These are phyloP conservation scores for Laetiporus sulphureus DNA, from an alignment of 1,284 basidiomycete species.

Conservation along the genomic window DNA sequence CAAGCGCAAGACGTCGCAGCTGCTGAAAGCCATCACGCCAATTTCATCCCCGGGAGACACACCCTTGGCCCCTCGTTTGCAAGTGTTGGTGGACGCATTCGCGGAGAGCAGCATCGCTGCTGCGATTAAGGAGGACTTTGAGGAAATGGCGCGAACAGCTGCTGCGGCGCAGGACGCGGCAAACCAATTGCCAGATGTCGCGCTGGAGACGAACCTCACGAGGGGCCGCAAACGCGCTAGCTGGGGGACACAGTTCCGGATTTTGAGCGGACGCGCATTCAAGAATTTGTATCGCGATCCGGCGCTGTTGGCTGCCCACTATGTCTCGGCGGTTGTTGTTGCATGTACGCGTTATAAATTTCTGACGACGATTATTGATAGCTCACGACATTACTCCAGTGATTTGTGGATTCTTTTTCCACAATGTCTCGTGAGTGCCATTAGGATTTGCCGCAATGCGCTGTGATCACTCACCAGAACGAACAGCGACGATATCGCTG, in stretches of 20 bases:
- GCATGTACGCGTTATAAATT: conserved; percentile 54
- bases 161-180: conserved; percentile 23
- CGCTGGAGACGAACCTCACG: conserved; percentile 59
- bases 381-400: conserved; percentile 33
- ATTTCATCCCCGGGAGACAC: conserved; percentile 27
- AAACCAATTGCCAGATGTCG: conserved; percentile 55
- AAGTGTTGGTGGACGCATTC: conserved; percentile 71
- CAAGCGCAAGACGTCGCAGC: conserved; percentile 70
- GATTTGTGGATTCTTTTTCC: conserved; percentile 79
- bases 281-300: conserved; percentile 97
- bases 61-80: conserved; percentile 60
- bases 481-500: conserved; percentile 83
- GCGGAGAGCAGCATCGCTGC: conserved; percentile 61
- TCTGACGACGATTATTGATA: not conserved
- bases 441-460: conserved; percentile 21
- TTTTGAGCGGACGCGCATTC: conserved; percentile 93
- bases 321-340: conserved; percentile 76
- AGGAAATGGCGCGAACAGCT: conserved; percentile 21
- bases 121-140: conserved; percentile 59
- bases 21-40: conserved; percentile 63
- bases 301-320: conserved; percentile 86
- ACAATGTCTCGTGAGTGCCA: conserved; percentile 57
- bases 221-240: conserved; percentile 80
- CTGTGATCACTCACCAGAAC: conserved; percentile 1
- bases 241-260: conserved; percentile 86